Evolutionary conservation across 805 yeast species (phyloP), one percentile per base, ranked within the genome.

Genomic region (Candida taoyuanica): DNA sequence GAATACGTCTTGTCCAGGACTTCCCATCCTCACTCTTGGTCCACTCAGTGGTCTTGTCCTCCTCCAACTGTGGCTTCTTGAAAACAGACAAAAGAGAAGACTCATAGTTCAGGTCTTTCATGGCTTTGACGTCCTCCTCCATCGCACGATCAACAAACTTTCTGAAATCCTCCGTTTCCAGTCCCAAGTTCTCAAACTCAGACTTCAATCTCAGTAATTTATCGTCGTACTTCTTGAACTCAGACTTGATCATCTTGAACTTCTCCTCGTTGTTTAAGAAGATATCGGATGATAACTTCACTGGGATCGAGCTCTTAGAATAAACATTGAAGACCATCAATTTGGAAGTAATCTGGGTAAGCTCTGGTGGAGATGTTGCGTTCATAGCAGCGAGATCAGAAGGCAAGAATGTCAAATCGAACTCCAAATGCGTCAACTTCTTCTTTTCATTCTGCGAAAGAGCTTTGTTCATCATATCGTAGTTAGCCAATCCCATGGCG

Each of bases 301-400:
- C 51, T 14, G 76, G 75, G 29, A 71, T 66, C 1, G 69, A 58
- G 17, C 55, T 47, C 7, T 50, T 57, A 0, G 71, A 64, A 29
- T 44, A 58, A 5, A 53, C 53, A 21, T 65, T 64, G 9, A 64
- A 51, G n/a, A 56, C 60, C 5, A 64, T 27, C 17, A 67, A 46
- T 18, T 56, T 59, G 2, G 63, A 55, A 0, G 57, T 42, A 2
- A 64, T 49, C 7, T 50, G 34, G 17, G 53, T 54, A 21, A 63
- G 47, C 8, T 50, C 53, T 5, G 68, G 67, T 9, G 65, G 63
- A 5, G 38, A 38, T 3, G 37, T 14, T 20, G 49, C 55, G 2
- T 54, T 47, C 36, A 30, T 21, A 12, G 43, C 43, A 28, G 57
- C 57, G 36, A 39, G 6, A 9, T 37, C 40, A 5, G 42, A 37